Evolutionary conservation across 2,329 filamentous ascomycete genomes (phyloP).

Genomic region (Coniochaeta pulveracea): DNA sequence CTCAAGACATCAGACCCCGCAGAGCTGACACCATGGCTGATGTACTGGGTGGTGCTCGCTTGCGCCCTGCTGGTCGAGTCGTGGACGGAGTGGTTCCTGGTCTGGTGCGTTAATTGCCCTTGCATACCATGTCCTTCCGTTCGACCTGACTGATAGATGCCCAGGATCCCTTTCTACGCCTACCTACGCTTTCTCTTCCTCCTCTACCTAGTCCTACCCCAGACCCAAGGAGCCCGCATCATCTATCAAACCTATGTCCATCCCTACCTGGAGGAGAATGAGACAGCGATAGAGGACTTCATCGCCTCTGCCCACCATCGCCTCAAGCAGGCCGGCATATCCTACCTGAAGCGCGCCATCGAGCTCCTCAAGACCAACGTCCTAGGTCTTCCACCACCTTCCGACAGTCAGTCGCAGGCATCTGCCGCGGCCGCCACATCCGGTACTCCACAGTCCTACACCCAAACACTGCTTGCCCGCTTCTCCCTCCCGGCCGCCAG

Average conservation of each 20-base stretch:
- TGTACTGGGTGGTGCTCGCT: constrained; percentile 95
- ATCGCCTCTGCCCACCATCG: constrained; percentile 74
- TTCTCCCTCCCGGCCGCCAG: constrained; percentile 72
- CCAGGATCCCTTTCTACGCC: constrained; percentile 81
- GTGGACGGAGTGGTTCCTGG: constrained; percentile 77
- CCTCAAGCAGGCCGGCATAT: constrained; percentile 63
- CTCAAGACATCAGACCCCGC: constrained; percentile 85
- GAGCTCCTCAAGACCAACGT: constrained; percentile 65
- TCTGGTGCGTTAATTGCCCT: constrained; percentile 44
- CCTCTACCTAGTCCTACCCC: constrained; percentile 91
- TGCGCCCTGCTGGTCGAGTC: constrained; percentile 74
- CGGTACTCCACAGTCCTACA: constrained; percentile 48
- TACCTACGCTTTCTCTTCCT: constrained; percentile 82
- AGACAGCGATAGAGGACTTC: constrained; percentile 78
- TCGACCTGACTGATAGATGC: constrained; percentile 4
- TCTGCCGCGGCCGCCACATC: constrained; percentile 27
- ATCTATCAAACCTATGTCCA: constrained; percentile 80
- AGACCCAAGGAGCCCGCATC: constrained; percentile 83
- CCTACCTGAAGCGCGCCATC: constrained; percentile 61
- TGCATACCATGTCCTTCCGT: background rate
- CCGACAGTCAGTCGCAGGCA: constrained; percentile 23
- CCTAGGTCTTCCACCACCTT: constrained; percentile 59
- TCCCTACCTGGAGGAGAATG: constrained; percentile 80
- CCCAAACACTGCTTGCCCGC: constrained; percentile 69
- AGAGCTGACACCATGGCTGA: constrained; percentile 90